These are phyloP conservation scores for Cladosporium sp. DNA, from an alignment of 2,329 filamentous ascomycete species.

Conservation along the genomic window DNA sequence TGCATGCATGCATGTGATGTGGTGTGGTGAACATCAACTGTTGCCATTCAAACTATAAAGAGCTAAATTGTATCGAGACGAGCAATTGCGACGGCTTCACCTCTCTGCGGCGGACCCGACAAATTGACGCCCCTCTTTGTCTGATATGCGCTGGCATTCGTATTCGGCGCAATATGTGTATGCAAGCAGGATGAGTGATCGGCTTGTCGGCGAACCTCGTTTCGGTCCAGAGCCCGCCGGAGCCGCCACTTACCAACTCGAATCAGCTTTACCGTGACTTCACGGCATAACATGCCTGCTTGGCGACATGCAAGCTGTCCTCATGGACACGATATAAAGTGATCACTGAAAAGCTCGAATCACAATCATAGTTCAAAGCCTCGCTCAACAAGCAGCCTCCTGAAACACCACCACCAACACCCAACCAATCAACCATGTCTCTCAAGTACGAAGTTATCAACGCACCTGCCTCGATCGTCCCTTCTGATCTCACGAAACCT, in stretches of 20 bases:
- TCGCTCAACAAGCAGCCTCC: neutral
- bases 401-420: neutral
- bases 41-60: no score
- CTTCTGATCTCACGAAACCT: constrained; percentile 1
- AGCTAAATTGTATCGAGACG: no score
- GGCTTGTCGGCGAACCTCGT: neutral
- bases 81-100: no score
- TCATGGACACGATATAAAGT: neutral
- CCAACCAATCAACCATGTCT: neutral
- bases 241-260: neutral
- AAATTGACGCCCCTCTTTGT: no score
- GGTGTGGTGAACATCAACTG: no score
- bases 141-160: neutral
- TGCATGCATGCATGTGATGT: no score
- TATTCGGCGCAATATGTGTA: neutral
- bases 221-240: neutral
- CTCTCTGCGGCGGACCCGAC: no score
- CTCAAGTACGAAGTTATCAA: constrained; percentile 10
- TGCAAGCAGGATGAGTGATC: neutral
- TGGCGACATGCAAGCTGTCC: neutral
- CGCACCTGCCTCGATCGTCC: constrained; percentile 1
- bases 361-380: no score
- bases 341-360: neutral
- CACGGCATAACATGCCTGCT: neutral
- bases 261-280: neutral